phyloP scores from a whole-genome alignment of 1,284 basidiomycete genomes.

The Leccinum pachyderme region DNA sequence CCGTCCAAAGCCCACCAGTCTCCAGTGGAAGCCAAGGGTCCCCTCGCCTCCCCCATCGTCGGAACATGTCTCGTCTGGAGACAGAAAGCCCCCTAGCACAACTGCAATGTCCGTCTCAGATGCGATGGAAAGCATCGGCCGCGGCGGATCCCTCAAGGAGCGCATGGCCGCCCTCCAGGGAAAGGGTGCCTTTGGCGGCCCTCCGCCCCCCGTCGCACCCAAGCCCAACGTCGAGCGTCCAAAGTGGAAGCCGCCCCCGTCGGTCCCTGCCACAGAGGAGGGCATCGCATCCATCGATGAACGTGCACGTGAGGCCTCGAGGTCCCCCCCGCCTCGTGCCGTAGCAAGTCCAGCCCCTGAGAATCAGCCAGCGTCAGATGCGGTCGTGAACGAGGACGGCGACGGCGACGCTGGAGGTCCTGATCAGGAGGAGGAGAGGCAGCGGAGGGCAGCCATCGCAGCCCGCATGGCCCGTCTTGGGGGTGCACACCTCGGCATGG shows the following conservation, averaged over 20 bases:
- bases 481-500: conserved; percentile 82
- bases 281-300: conserved; percentile 16
- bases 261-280: conserved; percentile 38
- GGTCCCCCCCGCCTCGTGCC: conserved; percentile 27
- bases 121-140: conserved; percentile 75
- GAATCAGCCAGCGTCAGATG: conserved; percentile 12
- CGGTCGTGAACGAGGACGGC: conserved; percentile 24
- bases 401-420: conserved; percentile 44
- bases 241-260: conserved; percentile 77
- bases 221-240: conserved; percentile 67
- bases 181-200: conserved; percentile 67
- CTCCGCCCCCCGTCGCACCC: conserved; percentile 49
- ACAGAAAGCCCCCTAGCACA: conserved; percentile 26
- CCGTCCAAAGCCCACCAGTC: conserved; percentile 61
- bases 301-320: conserved; percentile 28
- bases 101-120: conserved; percentile 76
- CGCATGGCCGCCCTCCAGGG: conserved; percentile 90
- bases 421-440: conserved; percentile 75
- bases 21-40: conserved; percentile 65
- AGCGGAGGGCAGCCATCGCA: conserved; percentile 77
- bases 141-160: conserved; percentile 74
- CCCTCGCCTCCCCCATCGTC: conserved; percentile 46
- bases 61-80: conserved; percentile 18
- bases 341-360: conserved; percentile 16
- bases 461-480: conserved; percentile 88